These are phyloP conservation scores for Dendrobium nobile DNA, from an alignment of 106 monocot species.

Conservation along the genomic window DNA sequence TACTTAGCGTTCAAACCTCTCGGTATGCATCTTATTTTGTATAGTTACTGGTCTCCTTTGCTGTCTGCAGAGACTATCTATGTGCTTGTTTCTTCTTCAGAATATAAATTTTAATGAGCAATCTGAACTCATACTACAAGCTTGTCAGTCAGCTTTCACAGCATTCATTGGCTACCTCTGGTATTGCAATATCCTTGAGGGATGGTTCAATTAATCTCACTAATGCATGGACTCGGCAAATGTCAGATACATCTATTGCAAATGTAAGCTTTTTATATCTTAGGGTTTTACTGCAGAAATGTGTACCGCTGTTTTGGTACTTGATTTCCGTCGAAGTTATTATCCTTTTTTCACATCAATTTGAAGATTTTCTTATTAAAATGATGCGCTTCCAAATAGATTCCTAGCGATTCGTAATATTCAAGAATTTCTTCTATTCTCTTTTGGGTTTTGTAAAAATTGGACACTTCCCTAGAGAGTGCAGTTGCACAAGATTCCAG, in stretches of 20 bases:
- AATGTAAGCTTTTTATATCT: constrained; percentile 46
- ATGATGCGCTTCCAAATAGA: background rate
- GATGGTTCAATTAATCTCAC: constrained; percentile 88
- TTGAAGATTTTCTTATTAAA: background rate
- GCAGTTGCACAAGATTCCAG: background rate
- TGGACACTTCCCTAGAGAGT: background rate
- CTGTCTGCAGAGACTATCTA: background rate
- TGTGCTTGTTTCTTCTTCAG: constrained; percentile 7
- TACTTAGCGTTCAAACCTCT: constrained; percentile 68
- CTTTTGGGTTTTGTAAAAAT: background rate
- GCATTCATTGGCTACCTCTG: constrained; percentile 86
- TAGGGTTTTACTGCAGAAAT: background rate
- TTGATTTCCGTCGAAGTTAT: background rate
- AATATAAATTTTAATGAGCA: constrained; percentile 9
- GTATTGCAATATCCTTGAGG: constrained; percentile 57
- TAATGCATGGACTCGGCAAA: constrained; percentile 89
- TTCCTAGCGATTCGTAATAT: background rate
- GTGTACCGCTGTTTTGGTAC: background rate
- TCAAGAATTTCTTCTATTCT: background rate
- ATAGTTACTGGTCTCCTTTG: background rate
- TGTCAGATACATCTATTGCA: constrained; percentile 69
- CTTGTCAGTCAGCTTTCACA: constrained; percentile 71
- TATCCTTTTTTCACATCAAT: background rate
- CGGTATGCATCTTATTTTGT: constrained; percentile 34
- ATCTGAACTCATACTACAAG: constrained; percentile 16